Evolutionary conservation across 805 yeast species (phyloP), one percentile per base, ranked within the genome.

Genomic region (Yarrowia deformans): DNA sequence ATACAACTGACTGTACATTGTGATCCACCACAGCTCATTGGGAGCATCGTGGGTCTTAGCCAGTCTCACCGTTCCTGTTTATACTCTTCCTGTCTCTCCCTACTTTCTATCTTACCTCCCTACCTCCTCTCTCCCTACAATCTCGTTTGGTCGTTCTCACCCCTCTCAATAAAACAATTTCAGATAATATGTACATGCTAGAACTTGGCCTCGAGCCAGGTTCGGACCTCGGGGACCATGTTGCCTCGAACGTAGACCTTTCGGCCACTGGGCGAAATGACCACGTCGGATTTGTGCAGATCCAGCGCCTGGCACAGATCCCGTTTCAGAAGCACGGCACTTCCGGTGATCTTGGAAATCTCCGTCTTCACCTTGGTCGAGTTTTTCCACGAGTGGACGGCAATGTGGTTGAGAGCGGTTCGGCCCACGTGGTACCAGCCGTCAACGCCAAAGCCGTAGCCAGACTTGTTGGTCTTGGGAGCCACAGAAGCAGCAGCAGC

Each of bases 361-460:
- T 63, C 67, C 40, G 67, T 63, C 46, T 39, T 35, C n/a, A 37
- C 39, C 46, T 63, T 48, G 67, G 56, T 63, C 23, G 56, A 14
- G 67, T 63, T 63, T 8, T 46, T 46, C 67, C 67, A 63, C 67
- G 56, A 46, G 56, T 63, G 67, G n/a, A 63, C 67, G 39, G 67
- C 37, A 46, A 63, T 46, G 56, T 63, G 55, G 56, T 48, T 48
- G n/a, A 63, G 67, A 3, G 67, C 67, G 14, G 67, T 37, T 46
- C 67, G 67, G 34, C 67, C 67, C 19, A 63, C 67, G 19, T 63
- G 37, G 46, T 63, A 63, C 67, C 67, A 63, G 18, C 67, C 67
- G 8, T 63, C 56, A 7, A 46, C 13, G 2, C 46, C 67, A 49
- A 48, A 63, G 23, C 67, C 67, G 39, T 46, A 39, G 45, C 56